phyloP scores from a whole-genome alignment of 306 rosid species.

The Purshia tridentata region DNA sequence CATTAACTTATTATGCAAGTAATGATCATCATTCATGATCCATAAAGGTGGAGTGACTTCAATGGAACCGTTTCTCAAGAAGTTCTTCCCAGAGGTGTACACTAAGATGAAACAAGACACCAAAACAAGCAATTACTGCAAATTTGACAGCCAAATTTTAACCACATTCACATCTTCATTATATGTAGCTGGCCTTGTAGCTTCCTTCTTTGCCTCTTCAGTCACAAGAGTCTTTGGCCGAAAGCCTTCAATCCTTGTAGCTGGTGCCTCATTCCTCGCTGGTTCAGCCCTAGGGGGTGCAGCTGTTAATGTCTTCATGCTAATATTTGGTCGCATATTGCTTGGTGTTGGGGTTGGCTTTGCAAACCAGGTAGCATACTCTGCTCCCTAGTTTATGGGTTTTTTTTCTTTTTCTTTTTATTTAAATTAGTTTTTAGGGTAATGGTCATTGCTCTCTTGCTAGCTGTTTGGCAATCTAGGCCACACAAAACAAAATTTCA shows the following conservation, averaged over 20 bases:
- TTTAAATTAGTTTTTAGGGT: too few relatives aligned
- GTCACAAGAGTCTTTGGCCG: constrained; percentile 63
- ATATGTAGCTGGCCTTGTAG: constrained; percentile 65
- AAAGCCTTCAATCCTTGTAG: constrained; percentile 58
- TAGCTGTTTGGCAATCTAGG: too few relatives aligned
- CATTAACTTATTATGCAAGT: too few relatives aligned
- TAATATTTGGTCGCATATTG: constrained; percentile 61
- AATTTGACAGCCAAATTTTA: constrained; percentile 55
- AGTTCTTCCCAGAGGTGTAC: constrained; percentile 61
- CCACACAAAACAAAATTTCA: too few relatives aligned
- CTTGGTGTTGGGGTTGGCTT: constrained; percentile 86
- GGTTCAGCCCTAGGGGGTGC: constrained; percentile 68
- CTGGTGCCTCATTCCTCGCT: constrained; percentile 55
- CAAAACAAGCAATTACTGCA: constrained; percentile 64
- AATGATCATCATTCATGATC: too few relatives aligned
- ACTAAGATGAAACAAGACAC: constrained; percentile 47
- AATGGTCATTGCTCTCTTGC: too few relatives aligned
- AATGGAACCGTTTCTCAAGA: constrained; percentile 69
- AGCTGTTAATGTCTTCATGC: constrained; percentile 63
- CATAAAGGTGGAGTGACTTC: constrained; percentile 62
- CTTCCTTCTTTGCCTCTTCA: constrained; percentile 57
- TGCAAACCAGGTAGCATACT: constrained; percentile 57
- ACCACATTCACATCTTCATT: constrained; percentile 79
- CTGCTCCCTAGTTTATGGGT: too few relatives aligned
- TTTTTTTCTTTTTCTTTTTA: too few relatives aligned